phyloP scores from a whole-genome alignment of 495 filamentous ascomycete species.

The Coniosporium apollinis region DNA sequence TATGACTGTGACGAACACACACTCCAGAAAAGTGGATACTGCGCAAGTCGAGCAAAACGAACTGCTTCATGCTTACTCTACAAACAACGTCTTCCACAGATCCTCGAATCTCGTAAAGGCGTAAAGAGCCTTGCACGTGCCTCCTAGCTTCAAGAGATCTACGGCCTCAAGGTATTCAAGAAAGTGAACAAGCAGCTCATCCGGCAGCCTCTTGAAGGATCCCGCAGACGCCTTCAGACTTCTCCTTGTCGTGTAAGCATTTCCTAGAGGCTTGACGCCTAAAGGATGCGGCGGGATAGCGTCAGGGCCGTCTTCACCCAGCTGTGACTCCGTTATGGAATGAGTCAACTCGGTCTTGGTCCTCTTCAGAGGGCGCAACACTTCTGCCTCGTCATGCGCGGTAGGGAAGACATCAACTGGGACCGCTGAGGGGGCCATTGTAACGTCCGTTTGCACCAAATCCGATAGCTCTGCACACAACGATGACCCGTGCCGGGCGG shows the following conservation, averaged over 20 bases:
- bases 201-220: constrained; percentile 46
- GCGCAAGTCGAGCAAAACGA: too few species aligned
- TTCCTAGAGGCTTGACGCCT: constrained; percentile 74
- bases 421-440: too few species aligned
- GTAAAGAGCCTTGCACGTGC: constrained; percentile 76
- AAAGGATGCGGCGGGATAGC: constrained; percentile 64
- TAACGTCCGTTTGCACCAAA: too few species aligned
- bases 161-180: constrained; percentile 56
- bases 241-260: constrained; percentile 49
- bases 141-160: constrained; percentile 49
- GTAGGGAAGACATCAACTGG: too few species aligned
- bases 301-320: constrained; percentile 17
- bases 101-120: constrained; percentile 77
- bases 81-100: constrained; percentile 74
- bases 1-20: too few species aligned
- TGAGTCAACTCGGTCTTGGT: constrained; percentile 8
- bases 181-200: constrained; percentile 63
- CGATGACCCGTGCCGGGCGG: too few species aligned
- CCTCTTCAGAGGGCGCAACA: constrained; percentile 15
- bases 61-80: too few species aligned
- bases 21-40: too few species aligned
- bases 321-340: constrained; percentile 2
- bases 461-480: too few species aligned
- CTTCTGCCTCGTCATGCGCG: neutral
- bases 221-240: constrained; percentile 54